Conservation (phyloP, 768 basidiomycete genomes). For the Mycena galopus region DNA sequence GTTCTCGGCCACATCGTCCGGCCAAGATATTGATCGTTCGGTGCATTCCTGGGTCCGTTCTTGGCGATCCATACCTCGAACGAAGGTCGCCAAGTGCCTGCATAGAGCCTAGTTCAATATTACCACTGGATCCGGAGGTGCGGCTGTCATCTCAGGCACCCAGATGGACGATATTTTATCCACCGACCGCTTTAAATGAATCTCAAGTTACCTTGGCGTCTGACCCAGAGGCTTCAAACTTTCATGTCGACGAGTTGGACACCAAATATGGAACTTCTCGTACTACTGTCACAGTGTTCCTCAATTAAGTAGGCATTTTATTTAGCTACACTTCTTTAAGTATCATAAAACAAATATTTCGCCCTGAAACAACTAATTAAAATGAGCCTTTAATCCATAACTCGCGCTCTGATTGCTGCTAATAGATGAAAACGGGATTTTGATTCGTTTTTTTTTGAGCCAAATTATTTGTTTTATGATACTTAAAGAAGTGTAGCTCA, state of each 20-base stretch:
- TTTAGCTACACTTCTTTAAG: too few relatives aligned
- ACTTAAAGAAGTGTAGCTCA: too few relatives aligned
- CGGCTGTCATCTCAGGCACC: too few relatives aligned
- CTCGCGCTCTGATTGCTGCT: too few relatives aligned
- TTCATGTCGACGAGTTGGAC: conserved; percentile 19
- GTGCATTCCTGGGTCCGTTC: neutral
- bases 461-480: too few relatives aligned
- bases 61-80: neutral
- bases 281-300: too few relatives aligned
- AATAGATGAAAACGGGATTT: too few relatives aligned
- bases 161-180: conserved; percentile 8
- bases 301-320: too few relatives aligned
- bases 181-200: neutral
- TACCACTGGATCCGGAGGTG: conserved; percentile 27
- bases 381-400: too few relatives aligned
- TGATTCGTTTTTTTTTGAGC: too few relatives aligned
- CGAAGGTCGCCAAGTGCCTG: conserved; percentile 4
- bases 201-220: neutral
- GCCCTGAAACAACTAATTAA: too few relatives aligned
- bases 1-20: neutral
- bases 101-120: conserved; percentile 32
- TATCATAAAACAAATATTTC: too few relatives aligned
- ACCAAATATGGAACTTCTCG: conserved; percentile 29
- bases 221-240: conserved; percentile 11
- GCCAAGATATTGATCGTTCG: neutral